Conservation (phyloP, 2,329 filamentous ascomycete species). For the Clarireedia homoeocarpa region DNA sequence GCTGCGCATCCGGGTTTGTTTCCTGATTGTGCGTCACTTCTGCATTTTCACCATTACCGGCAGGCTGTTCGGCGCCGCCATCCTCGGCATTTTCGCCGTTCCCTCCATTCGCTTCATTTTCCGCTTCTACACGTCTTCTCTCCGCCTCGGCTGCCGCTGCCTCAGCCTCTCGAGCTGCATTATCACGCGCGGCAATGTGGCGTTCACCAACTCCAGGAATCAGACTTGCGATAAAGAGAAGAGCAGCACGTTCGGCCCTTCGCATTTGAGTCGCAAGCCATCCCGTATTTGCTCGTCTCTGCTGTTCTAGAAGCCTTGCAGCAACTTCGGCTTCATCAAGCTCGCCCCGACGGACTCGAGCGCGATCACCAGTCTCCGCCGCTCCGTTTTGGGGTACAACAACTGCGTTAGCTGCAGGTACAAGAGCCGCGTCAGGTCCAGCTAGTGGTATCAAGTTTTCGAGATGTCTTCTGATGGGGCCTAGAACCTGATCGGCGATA, state of each 20-base stretch:
- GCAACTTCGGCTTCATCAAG: slow-evolving; percentile 45
- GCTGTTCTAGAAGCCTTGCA: slow-evolving; percentile 43
- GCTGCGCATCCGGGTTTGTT: slow-evolving; percentile 1
- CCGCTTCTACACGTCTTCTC: slow-evolving; percentile 6
- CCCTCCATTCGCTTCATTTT: slow-evolving; percentile 9
- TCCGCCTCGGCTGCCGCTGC: slow-evolving; percentile 17
- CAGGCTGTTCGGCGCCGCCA: background rate
- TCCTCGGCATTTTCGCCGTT: background rate
- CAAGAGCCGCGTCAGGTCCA: slow-evolving; percentile 30
- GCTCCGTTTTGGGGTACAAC: slow-evolving; percentile 23
- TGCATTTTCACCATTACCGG: background rate
- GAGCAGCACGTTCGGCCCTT: slow-evolving; percentile 49
- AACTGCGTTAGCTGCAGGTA: slow-evolving; percentile 27
- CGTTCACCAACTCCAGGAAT: slow-evolving; percentile 58
- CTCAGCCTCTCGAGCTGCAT: slow-evolving; percentile 24
- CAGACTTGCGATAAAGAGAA: slow-evolving; percentile 59
- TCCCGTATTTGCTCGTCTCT: slow-evolving; percentile 36
- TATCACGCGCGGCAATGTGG: slow-evolving; percentile 41
- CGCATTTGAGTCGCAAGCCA: slow-evolving; percentile 45
- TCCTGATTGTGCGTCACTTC: slow-evolving; percentile 4
- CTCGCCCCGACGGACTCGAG: slow-evolving; percentile 18
- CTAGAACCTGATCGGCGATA: slow-evolving; percentile 46
- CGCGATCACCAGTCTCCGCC: slow-evolving; percentile 2
- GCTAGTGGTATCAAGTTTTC: slow-evolving; percentile 51
- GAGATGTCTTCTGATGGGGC: slow-evolving; percentile 49